Evolutionary conservation across 1,139 yeast species (phyloP), one percentile per base, ranked within the genome.

Genomic region (Candida mesenterica): DNA sequence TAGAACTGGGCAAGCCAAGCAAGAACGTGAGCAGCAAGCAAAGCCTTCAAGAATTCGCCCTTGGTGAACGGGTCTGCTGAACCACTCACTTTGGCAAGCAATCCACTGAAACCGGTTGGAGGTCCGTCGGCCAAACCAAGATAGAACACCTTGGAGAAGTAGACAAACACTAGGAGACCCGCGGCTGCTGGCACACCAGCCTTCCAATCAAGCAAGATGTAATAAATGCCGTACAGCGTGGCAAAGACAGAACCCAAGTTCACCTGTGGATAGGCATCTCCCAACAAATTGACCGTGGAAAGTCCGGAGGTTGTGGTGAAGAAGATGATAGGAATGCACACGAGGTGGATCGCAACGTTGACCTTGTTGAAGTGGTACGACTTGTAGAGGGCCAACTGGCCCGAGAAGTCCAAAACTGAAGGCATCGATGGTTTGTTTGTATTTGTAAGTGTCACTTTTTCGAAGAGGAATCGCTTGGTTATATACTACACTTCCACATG

Each of bases 1-100:
- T 83, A 69, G 58, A 92, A 89, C 54, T 92, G 97, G n/a, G 79
- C 79, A 15, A 79, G 51, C 97, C 98, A 92, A 10, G 85, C 66
- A 2, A 59, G 31, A 0, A 72, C 55, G 55, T 83, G 85, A 18
- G 75, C 46, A 0, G 42, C 49, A 20, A 62, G 41, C 3, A 77
- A 28, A 9, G 15, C 15, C 10, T 25, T 25, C 15, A 13, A 25
- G 4, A 14, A 4, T 25, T 25, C 28, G 17, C 28, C 28, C 28
- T 25, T 12, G 12, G 28, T 13, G 7, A 25, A 25, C 69, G 31
- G 45, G 51, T 30, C 49, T 51, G 37, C 53, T 12, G 28, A 13
- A 12, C 28, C 28, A n/a, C 7, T 7, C 8, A 10, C 28, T 31
- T 16, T 22, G 19, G 46, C 36, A 64, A 69, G 20, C 40, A 49